Percentiles rank a stretch among this genome's conserved stretches.
Conservation (phyloP, 1,284 basidiomycete genomes). For the Phaffia rhodozyma region DNA sequence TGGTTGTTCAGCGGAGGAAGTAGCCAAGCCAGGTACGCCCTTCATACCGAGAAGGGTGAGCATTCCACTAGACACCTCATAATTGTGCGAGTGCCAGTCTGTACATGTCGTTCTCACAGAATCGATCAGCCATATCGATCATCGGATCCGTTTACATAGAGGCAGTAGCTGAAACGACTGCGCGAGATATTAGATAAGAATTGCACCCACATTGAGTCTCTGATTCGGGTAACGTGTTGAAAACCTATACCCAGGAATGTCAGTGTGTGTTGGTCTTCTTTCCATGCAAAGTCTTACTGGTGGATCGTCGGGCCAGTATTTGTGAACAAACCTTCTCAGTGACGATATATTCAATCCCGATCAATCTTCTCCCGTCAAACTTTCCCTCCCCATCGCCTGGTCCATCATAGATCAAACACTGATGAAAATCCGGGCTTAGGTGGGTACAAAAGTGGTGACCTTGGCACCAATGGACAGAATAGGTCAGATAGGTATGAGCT, state of each 20-base stretch:
- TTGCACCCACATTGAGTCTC: slow-evolving; percentile 34
- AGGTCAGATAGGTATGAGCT: too few species aligned
- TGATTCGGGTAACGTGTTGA: slow-evolving; percentile 28
- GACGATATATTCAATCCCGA: slow-evolving; percentile 38
- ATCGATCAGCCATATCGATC: too few species aligned
- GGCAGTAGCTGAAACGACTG: too few species aligned
- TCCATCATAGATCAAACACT: slow-evolving; percentile 34
- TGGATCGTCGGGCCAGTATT: too few species aligned
- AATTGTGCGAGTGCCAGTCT: too few species aligned
- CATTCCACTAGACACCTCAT: too few species aligned
- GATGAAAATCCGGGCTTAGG: slow-evolving; percentile 29
- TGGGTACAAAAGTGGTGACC: slow-evolving; percentile 30
- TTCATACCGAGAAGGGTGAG: too few species aligned
- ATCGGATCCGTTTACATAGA: too few species aligned
- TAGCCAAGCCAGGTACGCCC: slow-evolving; percentile 20
- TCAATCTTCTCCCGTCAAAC: slow-evolving; percentile 21
- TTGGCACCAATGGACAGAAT: too few species aligned
- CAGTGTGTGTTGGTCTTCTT: neutral
- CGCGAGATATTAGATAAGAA: slow-evolving; percentile 32
- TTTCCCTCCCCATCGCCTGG: slow-evolving; percentile 29
- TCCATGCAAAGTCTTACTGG: neutral
- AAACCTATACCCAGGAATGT: slow-evolving; percentile 24
- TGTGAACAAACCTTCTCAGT: slow-evolving; percentile 1
- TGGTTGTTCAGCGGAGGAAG: slow-evolving; percentile 19
- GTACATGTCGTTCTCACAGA: too few species aligned